A percentile compares a stretch with the other conserved stretches of the same genome.
phyloP scores from a whole-genome alignment of 1,139 yeast species.

The Scheffersomyces parashehatae region DNA sequence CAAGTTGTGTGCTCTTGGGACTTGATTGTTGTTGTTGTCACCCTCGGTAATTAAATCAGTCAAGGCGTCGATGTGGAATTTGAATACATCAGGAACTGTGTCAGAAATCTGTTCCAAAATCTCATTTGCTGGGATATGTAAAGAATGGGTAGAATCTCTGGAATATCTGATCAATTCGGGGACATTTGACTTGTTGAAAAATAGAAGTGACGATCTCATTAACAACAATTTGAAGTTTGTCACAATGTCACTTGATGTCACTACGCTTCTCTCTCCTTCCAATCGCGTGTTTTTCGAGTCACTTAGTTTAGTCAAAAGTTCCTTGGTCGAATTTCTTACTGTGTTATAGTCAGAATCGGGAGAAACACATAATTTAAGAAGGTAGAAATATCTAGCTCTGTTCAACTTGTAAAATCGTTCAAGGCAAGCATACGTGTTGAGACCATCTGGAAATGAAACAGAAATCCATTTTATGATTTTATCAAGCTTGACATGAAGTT shows the following conservation, averaged over 20 bases:
- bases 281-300: constrained; percentile 51
- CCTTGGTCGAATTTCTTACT: constrained; percentile 61
- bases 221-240: constrained; percentile 55
- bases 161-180: constrained; percentile 52
- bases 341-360: constrained; percentile 62
- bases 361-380: constrained; percentile 55
- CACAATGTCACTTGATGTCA: constrained; percentile 51
- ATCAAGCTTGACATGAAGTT: constrained; percentile 36
- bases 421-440: constrained; percentile 49
- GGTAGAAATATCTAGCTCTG: constrained; percentile 56
- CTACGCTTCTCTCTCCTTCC: constrained; percentile 35
- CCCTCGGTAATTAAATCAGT: constrained; percentile 36
- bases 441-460: constrained; percentile 54
- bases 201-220: constrained; percentile 60
- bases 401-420: constrained; percentile 53
- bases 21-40: constrained; percentile 12
- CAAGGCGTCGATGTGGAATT: constrained; percentile 56
- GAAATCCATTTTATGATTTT: constrained; percentile 68
- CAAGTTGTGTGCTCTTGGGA: constrained; percentile 25
- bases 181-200: constrained; percentile 68
- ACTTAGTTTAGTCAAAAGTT: constrained; percentile 53
- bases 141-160: constrained; percentile 31
- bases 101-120: constrained; percentile 61
- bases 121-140: constrained; percentile 45
- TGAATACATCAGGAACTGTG: constrained; percentile 64